phyloP scores from a whole-genome alignment of 2,329 filamentous ascomycete species.

The Didymella sp. region DNA sequence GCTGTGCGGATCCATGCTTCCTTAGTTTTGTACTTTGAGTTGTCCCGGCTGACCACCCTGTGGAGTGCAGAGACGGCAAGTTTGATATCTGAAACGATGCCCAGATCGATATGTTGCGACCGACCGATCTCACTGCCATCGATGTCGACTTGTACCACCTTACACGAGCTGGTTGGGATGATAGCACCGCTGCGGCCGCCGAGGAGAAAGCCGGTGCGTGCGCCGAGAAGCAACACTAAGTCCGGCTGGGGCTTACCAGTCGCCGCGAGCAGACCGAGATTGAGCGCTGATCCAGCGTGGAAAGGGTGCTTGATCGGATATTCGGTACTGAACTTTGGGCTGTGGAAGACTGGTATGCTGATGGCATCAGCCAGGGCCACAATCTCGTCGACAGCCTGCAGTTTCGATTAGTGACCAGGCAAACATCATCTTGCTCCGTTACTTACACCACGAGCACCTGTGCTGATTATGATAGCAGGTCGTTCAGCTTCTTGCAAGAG shows the following conservation, averaged over 20 bases:
- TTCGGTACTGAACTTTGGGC: conserved; percentile 45
- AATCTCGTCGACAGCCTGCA: conserved; percentile 41
- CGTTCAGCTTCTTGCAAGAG: conserved; percentile 47
- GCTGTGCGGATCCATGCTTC: conserved; percentile 41
- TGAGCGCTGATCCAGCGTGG: conserved; percentile 46
- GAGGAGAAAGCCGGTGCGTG: conserved; percentile 53
- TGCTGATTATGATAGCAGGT: conserved; percentile 54
- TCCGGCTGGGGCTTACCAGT: conserved; percentile 47
- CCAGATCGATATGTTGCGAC: conserved; percentile 50
- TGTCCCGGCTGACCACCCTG: conserved; percentile 7
- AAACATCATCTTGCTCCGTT: too few species aligned
- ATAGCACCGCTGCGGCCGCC: conserved; percentile 49
- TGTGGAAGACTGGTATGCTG: conserved; percentile 53
- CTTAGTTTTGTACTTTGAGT: conserved; percentile 23
- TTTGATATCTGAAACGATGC: conserved; percentile 52
- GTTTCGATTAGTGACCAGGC: neutral
- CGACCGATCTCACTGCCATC: conserved; percentile 55
- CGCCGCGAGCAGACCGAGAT: conserved; percentile 43
- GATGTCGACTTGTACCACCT: conserved; percentile 53
- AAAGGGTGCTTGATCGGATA: conserved; percentile 43
- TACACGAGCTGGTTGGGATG: conserved; percentile 49
- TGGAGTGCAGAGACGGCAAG: conserved; percentile 45
- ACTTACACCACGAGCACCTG: conserved; percentile 39
- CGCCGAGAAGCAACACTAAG: conserved; percentile 52
- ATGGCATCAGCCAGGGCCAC: conserved; percentile 45